Percentiles rank a stretch among this genome's conserved stretches.
These are phyloP conservation scores for Trifolium subterraneum DNA, from an alignment of 306 rosid genomes.

Conservation along the genomic window DNA sequence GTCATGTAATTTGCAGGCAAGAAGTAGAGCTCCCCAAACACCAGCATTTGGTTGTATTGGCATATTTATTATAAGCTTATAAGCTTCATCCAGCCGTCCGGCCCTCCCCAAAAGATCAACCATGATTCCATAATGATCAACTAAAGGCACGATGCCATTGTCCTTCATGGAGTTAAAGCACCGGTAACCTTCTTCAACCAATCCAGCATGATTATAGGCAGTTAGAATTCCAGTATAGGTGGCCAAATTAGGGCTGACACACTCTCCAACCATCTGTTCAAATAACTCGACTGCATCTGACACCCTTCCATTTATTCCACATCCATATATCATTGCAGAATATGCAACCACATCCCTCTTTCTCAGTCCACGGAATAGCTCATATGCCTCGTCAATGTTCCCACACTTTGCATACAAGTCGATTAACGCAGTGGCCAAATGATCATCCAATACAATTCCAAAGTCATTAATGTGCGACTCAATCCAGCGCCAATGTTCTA, in stretches of 20 bases:
- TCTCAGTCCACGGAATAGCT: constrained; percentile 60
- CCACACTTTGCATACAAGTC: constrained; percentile 82
- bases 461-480: constrained; percentile 58
- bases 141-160: constrained; percentile 56
- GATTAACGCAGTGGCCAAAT: constrained; percentile 72
- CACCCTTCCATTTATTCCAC: constrained; percentile 72
- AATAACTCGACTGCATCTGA: constrained; percentile 62
- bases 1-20: constrained; percentile 62
- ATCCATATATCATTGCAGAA: constrained; percentile 86
- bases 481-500: constrained; percentile 54
- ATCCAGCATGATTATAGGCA: constrained; percentile 73
- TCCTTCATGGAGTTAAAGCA: constrained; percentile 68
- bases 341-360: constrained; percentile 74
- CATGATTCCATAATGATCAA: constrained; percentile 71
- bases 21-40: constrained; percentile 81
- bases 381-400: constrained; percentile 62
- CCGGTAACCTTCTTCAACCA: constrained; percentile 73
- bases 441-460: constrained; percentile 74
- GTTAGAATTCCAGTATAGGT: constrained; percentile 71
- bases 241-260: constrained; percentile 59
- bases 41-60: constrained; percentile 64
- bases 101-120: constrained; percentile 78
- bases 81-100: constrained; percentile 65
- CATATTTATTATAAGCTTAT: constrained; percentile 63
- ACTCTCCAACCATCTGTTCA: constrained; percentile 60